Evolutionary conservation across 345 rosid genomes (phyloP).

Genomic region (Gossypium mustelinum): DNA sequence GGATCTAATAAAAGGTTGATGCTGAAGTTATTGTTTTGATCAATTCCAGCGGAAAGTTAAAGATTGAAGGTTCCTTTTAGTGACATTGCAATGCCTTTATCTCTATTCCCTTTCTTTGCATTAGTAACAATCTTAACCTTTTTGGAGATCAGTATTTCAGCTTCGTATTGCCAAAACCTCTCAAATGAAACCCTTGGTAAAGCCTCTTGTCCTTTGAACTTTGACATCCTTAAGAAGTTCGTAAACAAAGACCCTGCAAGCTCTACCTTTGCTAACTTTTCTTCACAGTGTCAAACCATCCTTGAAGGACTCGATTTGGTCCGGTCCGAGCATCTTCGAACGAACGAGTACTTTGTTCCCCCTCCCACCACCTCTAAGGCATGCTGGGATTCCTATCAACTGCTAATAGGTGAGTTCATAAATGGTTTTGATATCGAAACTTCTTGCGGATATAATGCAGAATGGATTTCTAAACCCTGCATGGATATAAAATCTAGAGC

Average conservation of each 20-base stretch:
- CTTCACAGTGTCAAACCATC: constrained; percentile 17
- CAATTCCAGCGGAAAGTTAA: neutral
- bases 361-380: constrained; percentile 19
- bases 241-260: constrained; percentile 7
- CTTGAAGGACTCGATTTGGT: constrained; percentile 26
- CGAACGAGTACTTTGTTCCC: constrained; percentile 27
- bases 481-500: constrained; percentile 25
- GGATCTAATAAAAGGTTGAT: neutral
- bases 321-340: constrained; percentile 31
- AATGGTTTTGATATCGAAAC: constrained; percentile 28
- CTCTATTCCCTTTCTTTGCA: neutral
- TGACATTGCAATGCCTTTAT: neutral
- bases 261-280: constrained; percentile 7
- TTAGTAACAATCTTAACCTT: constrained; percentile 7
- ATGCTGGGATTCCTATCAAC: constrained; percentile 31
- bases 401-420: constrained; percentile 13
- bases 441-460: constrained; percentile 25
- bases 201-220: constrained; percentile 32
- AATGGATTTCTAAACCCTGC: constrained; percentile 25
- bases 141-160: neutral
- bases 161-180: constrained; percentile 1
- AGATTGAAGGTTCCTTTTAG: neutral
- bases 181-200: constrained; percentile 5
- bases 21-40: neutral
- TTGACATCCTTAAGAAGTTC: constrained; percentile 16